Conservation (phyloP, 179 eudicot genomes). For the Spergularia azorica region DNA sequence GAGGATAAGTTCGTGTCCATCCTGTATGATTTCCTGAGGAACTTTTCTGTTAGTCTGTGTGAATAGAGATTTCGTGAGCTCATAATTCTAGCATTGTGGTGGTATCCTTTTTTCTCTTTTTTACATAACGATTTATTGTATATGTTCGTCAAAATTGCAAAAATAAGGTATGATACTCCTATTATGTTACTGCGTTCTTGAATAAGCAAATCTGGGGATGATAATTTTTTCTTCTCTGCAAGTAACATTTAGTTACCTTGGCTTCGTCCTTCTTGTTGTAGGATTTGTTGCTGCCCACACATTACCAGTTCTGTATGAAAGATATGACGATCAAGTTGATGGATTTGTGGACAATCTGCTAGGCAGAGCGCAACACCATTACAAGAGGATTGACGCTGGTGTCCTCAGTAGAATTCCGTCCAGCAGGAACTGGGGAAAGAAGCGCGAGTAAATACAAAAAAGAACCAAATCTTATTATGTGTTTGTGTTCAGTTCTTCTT, state of each 20-base stretch:
- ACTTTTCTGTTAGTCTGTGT: too few species aligned
- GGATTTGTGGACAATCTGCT: constrained; percentile 51
- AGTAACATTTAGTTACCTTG: background rate
- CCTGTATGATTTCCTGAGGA: too few species aligned
- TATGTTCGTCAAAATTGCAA: too few species aligned
- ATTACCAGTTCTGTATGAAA: constrained; percentile 81
- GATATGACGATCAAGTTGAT: constrained; percentile 71
- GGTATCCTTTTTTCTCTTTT: background rate
- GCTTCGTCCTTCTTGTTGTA: constrained; percentile 15
- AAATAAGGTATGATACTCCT: too few species aligned
- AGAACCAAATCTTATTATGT: background rate
- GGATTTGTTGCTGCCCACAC: constrained; percentile 92
- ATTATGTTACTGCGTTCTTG: background rate
- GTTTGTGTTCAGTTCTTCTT: background rate
- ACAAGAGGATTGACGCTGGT: constrained; percentile 60
- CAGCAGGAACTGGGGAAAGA: constrained; percentile 53
- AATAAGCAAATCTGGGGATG: background rate
- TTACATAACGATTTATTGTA: background rate
- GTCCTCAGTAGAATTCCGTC: constrained; percentile 61
- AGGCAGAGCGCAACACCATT: constrained; percentile 54
- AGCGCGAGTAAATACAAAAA: constrained; percentile 38
- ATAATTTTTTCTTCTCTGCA: background rate
- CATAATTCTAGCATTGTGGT: too few species aligned
- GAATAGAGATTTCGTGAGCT: too few species aligned
- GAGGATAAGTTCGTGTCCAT: too few species aligned